Percentiles rank a stretch among this genome's conserved stretches.
phyloP scores from a whole-genome alignment of 2,329 filamentous ascomycete species.

The Davidsoniella neocaledoniae region DNA sequence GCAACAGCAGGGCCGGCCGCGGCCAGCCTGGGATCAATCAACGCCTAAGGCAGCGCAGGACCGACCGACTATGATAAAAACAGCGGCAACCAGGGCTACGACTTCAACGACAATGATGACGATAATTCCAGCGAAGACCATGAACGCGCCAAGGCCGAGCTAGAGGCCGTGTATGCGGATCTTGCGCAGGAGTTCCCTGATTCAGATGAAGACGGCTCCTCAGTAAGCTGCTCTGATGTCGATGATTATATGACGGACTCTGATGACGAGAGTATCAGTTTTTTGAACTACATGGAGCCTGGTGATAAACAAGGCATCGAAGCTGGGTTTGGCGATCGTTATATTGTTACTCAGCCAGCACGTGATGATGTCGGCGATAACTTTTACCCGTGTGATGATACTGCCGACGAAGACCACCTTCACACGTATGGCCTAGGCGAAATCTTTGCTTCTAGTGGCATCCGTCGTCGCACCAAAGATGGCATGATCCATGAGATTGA shows the following conservation, averaged over 20 bases:
- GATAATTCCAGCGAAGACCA: constrained; percentile 15
- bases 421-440: constrained; percentile 66
- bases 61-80: no score
- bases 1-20: not conserved
- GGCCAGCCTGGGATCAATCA: not conserved
- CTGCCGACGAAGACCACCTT: constrained; percentile 65
- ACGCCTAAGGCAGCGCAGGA: not conserved
- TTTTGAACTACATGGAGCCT: constrained; percentile 16
- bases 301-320: constrained; percentile 69
- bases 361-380: constrained; percentile 71
- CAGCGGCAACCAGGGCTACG: no score
- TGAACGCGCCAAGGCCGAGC: constrained; percentile 20
- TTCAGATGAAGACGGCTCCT: constrained; percentile 39
- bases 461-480: constrained; percentile 56
- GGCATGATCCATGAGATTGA: constrained; percentile 80
- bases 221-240: constrained; percentile 34
- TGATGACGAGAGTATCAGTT: constrained; percentile 2
- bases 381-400: constrained; percentile 53
- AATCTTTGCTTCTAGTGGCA: constrained; percentile 77
- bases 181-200: constrained; percentile 46
- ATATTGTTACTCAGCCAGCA: constrained; percentile 79
- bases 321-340: constrained; percentile 56
- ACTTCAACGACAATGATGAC: constrained; percentile 1
- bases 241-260: constrained; percentile 11
- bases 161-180: constrained; percentile 23